Evolutionary conservation across 768 basidiomycete species (phyloP).

Genomic region (Russula emetica): DNA sequence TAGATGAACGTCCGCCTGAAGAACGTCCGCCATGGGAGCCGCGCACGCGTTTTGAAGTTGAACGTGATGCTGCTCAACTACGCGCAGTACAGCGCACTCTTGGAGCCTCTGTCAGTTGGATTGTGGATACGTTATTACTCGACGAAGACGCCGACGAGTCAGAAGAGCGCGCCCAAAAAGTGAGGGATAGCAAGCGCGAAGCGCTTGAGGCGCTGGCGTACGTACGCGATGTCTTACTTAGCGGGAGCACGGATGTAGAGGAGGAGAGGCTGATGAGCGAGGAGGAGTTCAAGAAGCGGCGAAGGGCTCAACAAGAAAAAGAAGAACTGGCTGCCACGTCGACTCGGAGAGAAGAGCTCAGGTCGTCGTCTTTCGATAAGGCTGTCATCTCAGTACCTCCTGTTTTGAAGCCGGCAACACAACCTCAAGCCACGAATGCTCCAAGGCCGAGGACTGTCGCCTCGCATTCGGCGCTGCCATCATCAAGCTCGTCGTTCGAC

Average conservation of each 20-base stretch:
- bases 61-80: slow-evolving; percentile 54
- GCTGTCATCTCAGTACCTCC: slow-evolving; percentile 26
- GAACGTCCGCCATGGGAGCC: slow-evolving; percentile 70
- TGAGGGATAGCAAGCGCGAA: slow-evolving; percentile 48
- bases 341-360: slow-evolving; percentile 9
- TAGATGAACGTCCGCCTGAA: slow-evolving; percentile 51
- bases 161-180: slow-evolving; percentile 40
- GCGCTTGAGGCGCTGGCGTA: slow-evolving; percentile 74
- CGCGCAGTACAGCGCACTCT: slow-evolving; percentile 57
- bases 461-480: slow-evolving; percentile 22
- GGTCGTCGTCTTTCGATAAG: slow-evolving; percentile 7
- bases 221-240: slow-evolving; percentile 67
- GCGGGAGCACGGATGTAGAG: slow-evolving; percentile 52
- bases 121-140: slow-evolving; percentile 64
- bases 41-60: slow-evolving; percentile 63
- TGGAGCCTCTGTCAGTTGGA: slow-evolving; percentile 68
- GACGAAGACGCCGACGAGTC: slow-evolving; percentile 45
- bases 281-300: slow-evolving; percentile 42
- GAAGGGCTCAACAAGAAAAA: slow-evolving; percentile 30
- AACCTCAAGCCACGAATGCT: slow-evolving; percentile 15
- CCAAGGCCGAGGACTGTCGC: slow-evolving; percentile 24
- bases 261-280: slow-evolving; percentile 63
- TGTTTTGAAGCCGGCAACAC: slow-evolving; percentile 22
- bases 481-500: slow-evolving; percentile 25
- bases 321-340: slow-evolving; percentile 19